Evolutionary conservation across 179 eudicot genomes (phyloP), one percentile per base, ranked within the genome.

Genomic region (Corrigiola litoralis): DNA sequence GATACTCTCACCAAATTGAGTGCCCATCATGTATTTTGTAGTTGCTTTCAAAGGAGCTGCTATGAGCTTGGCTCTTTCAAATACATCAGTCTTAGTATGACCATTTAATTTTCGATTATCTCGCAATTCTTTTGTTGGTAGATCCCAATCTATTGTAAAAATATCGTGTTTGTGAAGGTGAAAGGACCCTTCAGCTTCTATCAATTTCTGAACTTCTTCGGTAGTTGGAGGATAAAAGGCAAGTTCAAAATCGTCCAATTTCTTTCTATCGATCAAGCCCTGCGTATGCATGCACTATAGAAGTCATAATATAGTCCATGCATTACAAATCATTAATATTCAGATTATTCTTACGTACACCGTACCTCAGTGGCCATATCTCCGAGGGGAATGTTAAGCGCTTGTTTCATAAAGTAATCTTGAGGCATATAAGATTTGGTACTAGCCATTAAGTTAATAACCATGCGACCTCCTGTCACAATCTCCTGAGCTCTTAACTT

Each of bases 211-310:
- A 27, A 65, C 50, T 28, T 65, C 69, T 65, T 53, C 52, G 6
- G 69, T 53, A 36, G 69, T 65, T 17, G 69, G 69, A 18, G 69
- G 69, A 51, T 65, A 65, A 53, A 65, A 65, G 11, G 69, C 61
- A 4, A 65, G 48, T 34, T 65, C 69, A 27, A 65, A 65, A 2
- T 65, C 69, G n/a, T 65, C 69, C 51, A 65, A 53, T 21, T 65
- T 65, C 49, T 65, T 65, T 42, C 25, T 21, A 29, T 65, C 69
- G 44, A 65, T 65, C 51, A 65, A 53, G 2, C 69, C 61, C 61
- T 65, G 17, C 18, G 41, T n/a, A 29, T 36, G 25, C 32, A 29
- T 36, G 12, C 41, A 64, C 34, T 5, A 21, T 49, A 12, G 4
- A 36, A 33, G 12, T 23, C 2, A 13, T 13, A 41, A 23, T 25